These are phyloP conservation scores for Triticum dicoccoides DNA, from an alignment of 176 grass and related monocot species.

Conservation along the genomic window DNA sequence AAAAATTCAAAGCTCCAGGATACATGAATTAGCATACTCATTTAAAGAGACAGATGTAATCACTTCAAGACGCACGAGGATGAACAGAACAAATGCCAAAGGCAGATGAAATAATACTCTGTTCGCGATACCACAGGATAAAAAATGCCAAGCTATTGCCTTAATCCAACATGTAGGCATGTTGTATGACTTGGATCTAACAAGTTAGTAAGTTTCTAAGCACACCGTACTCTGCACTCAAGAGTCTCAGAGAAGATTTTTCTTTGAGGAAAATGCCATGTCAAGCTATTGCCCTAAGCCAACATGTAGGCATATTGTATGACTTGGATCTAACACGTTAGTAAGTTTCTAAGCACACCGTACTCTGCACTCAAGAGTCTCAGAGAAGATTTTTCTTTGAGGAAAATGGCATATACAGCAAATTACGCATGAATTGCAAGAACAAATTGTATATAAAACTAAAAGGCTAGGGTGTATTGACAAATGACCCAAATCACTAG, in stretches of 20 bases:
- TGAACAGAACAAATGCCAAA: not conserved
- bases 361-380: not conserved
- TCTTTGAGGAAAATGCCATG: not conserved
- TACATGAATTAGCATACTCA: not conserved
- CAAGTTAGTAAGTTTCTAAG: not conserved
- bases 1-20: slow-evolving; percentile 27
- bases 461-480: not conserved
- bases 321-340: not conserved
- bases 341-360: not conserved
- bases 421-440: not conserved
- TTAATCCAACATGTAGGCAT: not conserved
- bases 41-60: not conserved
- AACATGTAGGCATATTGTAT: not conserved
- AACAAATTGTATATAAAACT: not conserved
- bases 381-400: not conserved
- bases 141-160: not conserved
- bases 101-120: slow-evolving; percentile 8
- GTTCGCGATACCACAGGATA: not conserved
- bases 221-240: not conserved
- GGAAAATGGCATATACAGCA: not conserved
- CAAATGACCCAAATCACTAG: not conserved
- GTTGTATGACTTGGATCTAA: not conserved
- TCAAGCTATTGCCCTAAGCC: not conserved
- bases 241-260: not conserved
- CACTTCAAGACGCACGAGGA: not conserved